Evolutionary conservation across 2,329 filamentous ascomycete genomes (phyloP).

Genomic region (Cladosporium oxysporum): DNA sequence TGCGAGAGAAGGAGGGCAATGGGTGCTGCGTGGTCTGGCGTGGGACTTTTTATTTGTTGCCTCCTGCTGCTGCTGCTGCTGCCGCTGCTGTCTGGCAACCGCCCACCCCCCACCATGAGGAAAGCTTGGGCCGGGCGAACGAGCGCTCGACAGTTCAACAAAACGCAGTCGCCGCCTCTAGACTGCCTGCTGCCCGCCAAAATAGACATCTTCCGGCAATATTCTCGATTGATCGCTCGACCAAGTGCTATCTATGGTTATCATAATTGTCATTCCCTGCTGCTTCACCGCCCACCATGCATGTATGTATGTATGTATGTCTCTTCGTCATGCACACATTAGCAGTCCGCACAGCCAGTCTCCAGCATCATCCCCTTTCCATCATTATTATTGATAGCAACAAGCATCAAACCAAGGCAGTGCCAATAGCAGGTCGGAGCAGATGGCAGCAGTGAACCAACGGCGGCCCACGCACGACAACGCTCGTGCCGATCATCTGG

Average conservation of each 20-base stretch:
- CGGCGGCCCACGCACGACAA: conserved; percentile 12
- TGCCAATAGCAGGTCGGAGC: background rate
- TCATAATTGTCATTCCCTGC: too few species aligned
- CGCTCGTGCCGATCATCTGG: conserved; percentile 14
- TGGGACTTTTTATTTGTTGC: conserved; percentile 8
- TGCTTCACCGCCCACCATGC: background rate
- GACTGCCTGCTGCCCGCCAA: background rate
- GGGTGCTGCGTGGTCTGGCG: conserved; percentile 5
- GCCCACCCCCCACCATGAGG: conserved; percentile 5
- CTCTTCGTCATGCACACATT: background rate
- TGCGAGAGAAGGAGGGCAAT: conserved; percentile 4
- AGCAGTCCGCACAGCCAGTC: background rate
- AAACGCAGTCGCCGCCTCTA: conserved; percentile 17
- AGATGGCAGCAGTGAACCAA: conserved; percentile 4
- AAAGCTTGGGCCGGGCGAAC: conserved; percentile 1
- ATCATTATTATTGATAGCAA: background rate
- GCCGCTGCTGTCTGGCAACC: background rate
- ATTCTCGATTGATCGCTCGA: background rate
- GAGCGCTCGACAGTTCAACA: conserved; percentile 3
- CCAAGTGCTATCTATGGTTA: too few species aligned
- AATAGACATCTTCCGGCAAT: background rate
- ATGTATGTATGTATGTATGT: background rate
- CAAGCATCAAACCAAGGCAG: background rate
- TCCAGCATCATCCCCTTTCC: background rate
- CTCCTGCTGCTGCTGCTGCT: conserved; percentile 9